Percentiles rank a stretch among this genome's conserved stretches.
These are phyloP conservation scores for Chlorella sp. DNA, from an alignment of 139 green algal species.

Conservation along the genomic window DNA sequence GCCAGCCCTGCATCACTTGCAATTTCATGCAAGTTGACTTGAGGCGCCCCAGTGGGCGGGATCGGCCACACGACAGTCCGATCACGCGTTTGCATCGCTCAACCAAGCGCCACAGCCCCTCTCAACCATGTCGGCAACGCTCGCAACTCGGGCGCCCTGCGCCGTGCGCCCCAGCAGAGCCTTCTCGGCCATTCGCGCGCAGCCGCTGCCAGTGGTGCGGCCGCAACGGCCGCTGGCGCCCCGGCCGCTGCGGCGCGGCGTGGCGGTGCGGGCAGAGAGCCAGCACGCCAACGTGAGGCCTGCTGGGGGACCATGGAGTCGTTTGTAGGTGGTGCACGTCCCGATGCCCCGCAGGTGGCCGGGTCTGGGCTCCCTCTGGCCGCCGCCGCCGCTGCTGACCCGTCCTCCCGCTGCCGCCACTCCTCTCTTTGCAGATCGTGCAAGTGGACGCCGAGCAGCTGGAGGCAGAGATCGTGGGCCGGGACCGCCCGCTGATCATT, in stretches of 20 bases:
- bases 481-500: constrained; percentile 85
- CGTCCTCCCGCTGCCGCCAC: not conserved
- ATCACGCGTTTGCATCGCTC: too few relatives aligned
- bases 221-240: not conserved
- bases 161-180: not conserved
- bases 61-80: too few relatives aligned
- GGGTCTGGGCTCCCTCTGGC: not conserved
- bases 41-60: too few relatives aligned
- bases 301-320: too few relatives aligned
- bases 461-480: constrained; percentile 78
- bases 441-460: constrained; percentile 87
- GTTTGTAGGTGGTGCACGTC: too few relatives aligned
- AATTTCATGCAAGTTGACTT: too few relatives aligned
- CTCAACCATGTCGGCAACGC: too few relatives aligned
- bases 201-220: not conserved
- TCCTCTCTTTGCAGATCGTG: constrained; percentile 60
- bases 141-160: not conserved
- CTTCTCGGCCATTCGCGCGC: not conserved
- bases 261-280: not conserved
- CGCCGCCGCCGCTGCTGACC: not conserved
- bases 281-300: constrained; percentile 8
- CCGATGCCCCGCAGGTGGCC: not conserved
- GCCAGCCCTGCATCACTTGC: too few relatives aligned
- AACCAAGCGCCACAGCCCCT: too few relatives aligned
- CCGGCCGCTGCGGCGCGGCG: not conserved